Percentiles rank a stretch among this genome's conserved stretches.
Conservation (phyloP, 257 asterid species). For the Penstemon davidsonii region DNA sequence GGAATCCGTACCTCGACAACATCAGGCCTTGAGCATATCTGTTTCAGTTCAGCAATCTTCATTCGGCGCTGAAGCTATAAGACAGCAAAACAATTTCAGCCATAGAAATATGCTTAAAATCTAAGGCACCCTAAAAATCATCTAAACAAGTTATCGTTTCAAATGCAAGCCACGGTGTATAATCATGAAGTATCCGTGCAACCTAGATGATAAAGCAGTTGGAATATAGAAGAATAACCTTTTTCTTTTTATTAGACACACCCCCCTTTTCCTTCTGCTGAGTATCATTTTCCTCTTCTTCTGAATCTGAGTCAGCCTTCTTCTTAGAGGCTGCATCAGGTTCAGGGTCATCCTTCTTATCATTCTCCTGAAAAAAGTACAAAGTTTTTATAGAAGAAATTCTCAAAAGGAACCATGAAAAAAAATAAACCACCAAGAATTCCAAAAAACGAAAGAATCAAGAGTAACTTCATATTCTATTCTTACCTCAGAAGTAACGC, state of each 20-base stretch:
- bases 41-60: conserved; percentile 94
- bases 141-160: neutral
- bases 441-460: no score
- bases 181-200: no score
- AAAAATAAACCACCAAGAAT: neutral
- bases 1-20: conserved; percentile 74
- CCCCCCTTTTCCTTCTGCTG: conserved; percentile 69
- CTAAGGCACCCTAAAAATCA: neutral
- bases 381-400: neutral
- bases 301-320: conserved; percentile 84
- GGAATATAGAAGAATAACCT: conserved; percentile 45
- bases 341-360: conserved; percentile 58
- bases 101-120: neutral
- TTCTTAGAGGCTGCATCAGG: conserved; percentile 60
- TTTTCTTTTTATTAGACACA: conserved; percentile 88
- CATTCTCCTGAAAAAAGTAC: conserved; percentile 53
- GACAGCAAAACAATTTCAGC: conserved; percentile 24
- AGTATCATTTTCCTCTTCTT: conserved; percentile 77
- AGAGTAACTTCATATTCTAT: neutral
- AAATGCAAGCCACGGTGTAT: neutral
- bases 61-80: conserved; percentile 84
- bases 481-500: conserved; percentile 65
- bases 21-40: conserved; percentile 76
- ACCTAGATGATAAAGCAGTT: neutral
- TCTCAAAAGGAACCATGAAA: neutral